These are phyloP conservation scores for Fusarium coicis DNA, from an alignment of 2,329 filamentous ascomycete genomes.

Conservation along the genomic window DNA sequence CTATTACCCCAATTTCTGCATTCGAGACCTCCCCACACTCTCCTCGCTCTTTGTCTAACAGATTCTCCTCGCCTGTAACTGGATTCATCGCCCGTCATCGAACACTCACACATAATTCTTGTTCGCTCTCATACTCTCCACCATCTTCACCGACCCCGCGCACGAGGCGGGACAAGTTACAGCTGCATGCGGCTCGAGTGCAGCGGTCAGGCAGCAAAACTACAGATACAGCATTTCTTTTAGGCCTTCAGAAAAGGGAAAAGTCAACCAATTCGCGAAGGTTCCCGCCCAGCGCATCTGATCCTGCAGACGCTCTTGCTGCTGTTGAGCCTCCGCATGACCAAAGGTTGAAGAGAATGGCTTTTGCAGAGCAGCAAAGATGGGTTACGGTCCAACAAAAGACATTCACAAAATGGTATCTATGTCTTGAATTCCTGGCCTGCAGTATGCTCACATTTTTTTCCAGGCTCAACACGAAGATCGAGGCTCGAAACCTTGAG, in stretches of 20 bases:
- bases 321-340: conserved; percentile 61
- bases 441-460: conserved; percentile 15
- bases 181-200: conserved; percentile 61
- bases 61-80: conserved; percentile 32
- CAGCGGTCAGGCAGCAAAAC: conserved; percentile 57
- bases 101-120: conserved; percentile 37
- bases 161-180: conserved; percentile 59
- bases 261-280: conserved; percentile 37
- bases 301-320: conserved; percentile 56
- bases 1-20: conserved; percentile 33
- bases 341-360: conserved; percentile 67
- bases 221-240: conserved; percentile 29
- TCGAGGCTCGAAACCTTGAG: conserved; percentile 79
- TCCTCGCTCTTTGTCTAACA: conserved; percentile 13
- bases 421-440: not conserved
- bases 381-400: conserved; percentile 92
- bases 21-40: conserved; percentile 26
- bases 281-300: conserved; percentile 50
- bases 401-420: conserved; percentile 94
- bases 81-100: conserved; percentile 29
- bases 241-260: conserved; percentile 35
- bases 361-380: conserved; percentile 71
- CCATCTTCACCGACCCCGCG: conserved; percentile 48
- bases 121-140: conserved; percentile 35
- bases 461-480: conserved; percentile 91